These are phyloP conservation scores for Mycosphaerelloides madeirae DNA, from an alignment of 2,329 filamentous ascomycete genomes.

Conservation along the genomic window DNA sequence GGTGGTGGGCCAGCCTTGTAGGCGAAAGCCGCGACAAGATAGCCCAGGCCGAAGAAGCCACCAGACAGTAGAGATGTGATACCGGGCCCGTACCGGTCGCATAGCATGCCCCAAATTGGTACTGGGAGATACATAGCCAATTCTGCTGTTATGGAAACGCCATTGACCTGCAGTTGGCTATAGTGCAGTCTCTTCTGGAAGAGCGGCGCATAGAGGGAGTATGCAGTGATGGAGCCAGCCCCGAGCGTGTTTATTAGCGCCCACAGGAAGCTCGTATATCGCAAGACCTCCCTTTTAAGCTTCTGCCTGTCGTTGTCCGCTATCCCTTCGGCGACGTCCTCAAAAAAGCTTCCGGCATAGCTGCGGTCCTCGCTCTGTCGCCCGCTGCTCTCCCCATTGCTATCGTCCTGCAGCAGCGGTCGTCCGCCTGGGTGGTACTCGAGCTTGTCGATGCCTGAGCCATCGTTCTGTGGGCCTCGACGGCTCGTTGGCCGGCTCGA, in stretches of 20 bases:
- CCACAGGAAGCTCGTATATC: slow-evolving; percentile 56
- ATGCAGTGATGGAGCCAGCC: slow-evolving; percentile 87
- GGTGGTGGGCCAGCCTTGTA: slow-evolving; percentile 60
- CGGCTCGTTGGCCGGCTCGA: slow-evolving; percentile 17
- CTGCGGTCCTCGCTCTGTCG: slow-evolving; percentile 40
- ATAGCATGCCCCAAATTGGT: slow-evolving; percentile 81
- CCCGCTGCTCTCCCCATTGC: slow-evolving; percentile 21
- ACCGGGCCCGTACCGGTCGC: slow-evolving; percentile 79
- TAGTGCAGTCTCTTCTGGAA: slow-evolving; percentile 85
- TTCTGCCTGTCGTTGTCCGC: slow-evolving; percentile 52
- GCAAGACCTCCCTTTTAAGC: slow-evolving; percentile 49
- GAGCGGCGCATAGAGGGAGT: slow-evolving; percentile 86
- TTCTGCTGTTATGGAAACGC: slow-evolving; percentile 79
- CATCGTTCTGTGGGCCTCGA: slow-evolving; percentile 14
- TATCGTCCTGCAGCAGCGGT: slow-evolving; percentile 38
- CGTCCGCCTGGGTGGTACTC: slow-evolving; percentile 42
- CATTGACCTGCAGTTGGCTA: slow-evolving; percentile 87
- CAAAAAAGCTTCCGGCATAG: slow-evolving; percentile 53
- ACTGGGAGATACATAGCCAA: slow-evolving; percentile 90
- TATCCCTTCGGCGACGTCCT: slow-evolving; percentile 57
- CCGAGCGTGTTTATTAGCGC: slow-evolving; percentile 65
- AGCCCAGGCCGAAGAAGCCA: slow-evolving; percentile 72
- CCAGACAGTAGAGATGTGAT: slow-evolving; percentile 70
- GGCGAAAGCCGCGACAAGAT: slow-evolving; percentile 73
- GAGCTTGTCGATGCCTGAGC: slow-evolving; percentile 45